These are phyloP conservation scores for Ogataea angusta DNA, from an alignment of 805 yeast genomes.

Conservation along the genomic window DNA sequence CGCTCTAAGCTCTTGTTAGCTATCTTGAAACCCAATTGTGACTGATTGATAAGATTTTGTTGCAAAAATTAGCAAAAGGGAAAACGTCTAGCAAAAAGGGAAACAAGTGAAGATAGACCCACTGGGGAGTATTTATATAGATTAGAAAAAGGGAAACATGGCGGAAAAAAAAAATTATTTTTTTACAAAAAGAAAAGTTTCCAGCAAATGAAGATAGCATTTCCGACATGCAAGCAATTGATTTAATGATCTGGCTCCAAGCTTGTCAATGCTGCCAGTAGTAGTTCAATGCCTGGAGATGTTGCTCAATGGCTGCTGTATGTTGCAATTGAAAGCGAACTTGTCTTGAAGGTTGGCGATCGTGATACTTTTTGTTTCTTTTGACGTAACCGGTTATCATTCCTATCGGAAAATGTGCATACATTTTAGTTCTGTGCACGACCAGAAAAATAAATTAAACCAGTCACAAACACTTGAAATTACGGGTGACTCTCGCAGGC, in stretches of 20 bases:
- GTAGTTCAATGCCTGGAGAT: background rate
- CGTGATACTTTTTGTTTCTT: background rate
- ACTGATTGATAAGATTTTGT: background rate
- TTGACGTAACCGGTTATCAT: constrained; percentile 9
- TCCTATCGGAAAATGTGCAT: constrained; percentile 3
- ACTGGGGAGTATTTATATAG: constrained; percentile 2
- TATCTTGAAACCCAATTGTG: constrained; percentile 1
- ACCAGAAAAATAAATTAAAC: constrained; percentile 3
- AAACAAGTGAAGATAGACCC: constrained; percentile 8
- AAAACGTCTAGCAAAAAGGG: constrained; percentile 6
- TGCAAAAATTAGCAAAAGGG: constrained; percentile 7
- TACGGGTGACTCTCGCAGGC: background rate
- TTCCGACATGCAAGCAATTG: background rate
- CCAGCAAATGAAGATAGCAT: constrained; percentile 7
- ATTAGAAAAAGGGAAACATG: constrained; percentile 10
- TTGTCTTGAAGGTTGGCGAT: background rate
- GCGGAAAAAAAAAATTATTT: constrained; percentile 8
- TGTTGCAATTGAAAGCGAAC: background rate
- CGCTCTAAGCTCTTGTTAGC: constrained; percentile 3
- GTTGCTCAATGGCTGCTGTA: background rate
- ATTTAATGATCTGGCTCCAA: too few relatives aligned
- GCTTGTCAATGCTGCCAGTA: background rate
- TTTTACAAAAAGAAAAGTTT: constrained; percentile 13
- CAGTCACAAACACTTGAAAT: constrained; percentile 6
- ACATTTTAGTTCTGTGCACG: constrained; percentile 1